These are phyloP conservation scores for Epichloe brachyelytri DNA, from an alignment of 2,329 filamentous ascomycete genomes.

Conservation along the genomic window DNA sequence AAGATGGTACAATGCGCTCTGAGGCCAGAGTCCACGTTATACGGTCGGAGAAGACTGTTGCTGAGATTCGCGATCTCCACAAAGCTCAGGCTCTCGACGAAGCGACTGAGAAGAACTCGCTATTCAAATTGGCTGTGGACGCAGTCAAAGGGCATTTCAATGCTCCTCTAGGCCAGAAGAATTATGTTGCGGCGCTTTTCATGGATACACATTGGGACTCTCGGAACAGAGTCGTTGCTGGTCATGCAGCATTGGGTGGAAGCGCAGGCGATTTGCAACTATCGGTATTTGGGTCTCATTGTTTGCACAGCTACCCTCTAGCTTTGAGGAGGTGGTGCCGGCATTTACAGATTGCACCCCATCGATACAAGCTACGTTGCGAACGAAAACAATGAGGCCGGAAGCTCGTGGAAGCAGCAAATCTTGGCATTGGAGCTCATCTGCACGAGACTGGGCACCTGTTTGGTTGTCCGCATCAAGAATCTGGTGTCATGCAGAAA, in stretches of 20 bases:
- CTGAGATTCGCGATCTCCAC: conserved; percentile 68
- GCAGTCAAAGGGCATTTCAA: conserved; percentile 70
- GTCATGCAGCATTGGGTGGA: conserved; percentile 76
- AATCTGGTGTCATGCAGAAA: conserved; percentile 80
- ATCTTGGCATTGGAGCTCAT: conserved; percentile 86
- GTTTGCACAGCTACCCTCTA: conserved; percentile 77
- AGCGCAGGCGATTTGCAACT: conserved; percentile 60
- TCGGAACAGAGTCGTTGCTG: conserved; percentile 53
- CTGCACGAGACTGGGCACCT: conserved; percentile 83
- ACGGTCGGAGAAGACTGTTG: conserved; percentile 68
- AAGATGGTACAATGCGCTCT: conserved; percentile 64
- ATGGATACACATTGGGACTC: conserved; percentile 85
- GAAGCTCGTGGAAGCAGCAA: conserved; percentile 90
- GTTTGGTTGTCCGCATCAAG: conserved; percentile 81
- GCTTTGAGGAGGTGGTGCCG: conserved; percentile 78
- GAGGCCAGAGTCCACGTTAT: conserved; percentile 86
- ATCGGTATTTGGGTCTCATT: conserved; percentile 86
- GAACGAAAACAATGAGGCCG: conserved; percentile 77
- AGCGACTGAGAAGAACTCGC: conserved; percentile 55
- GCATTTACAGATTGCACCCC: conserved; percentile 81
- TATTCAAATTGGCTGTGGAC: conserved; percentile 66
- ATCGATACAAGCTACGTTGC: conserved; percentile 71
- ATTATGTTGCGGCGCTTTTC: conserved; percentile 77
- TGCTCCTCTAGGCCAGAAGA: conserved; percentile 61
- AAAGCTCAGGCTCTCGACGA: conserved; percentile 63